phyloP scores from a whole-genome alignment of 169 alveolate genomes.

The Plasmodium cynomolgi region DNA sequence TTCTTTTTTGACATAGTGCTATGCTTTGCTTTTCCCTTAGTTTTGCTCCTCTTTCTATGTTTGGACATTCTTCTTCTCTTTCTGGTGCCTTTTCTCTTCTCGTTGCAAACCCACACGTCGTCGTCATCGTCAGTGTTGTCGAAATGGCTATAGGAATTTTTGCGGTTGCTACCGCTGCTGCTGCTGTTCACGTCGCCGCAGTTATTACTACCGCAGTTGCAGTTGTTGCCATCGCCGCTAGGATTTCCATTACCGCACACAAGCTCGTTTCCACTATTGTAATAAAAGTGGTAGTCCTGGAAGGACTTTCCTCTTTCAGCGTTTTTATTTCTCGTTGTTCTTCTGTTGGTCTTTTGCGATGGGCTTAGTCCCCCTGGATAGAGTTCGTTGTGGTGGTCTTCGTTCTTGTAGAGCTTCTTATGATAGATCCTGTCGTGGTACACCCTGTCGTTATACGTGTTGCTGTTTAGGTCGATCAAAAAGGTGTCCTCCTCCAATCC shows the following conservation, averaged over 20 bases:
- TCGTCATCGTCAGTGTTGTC: background rate
- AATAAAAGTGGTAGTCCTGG: background rate
- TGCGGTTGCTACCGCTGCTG: background rate
- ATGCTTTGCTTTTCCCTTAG: background rate
- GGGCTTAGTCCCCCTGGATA: background rate
- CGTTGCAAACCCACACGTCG: background rate
- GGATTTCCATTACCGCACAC: background rate
- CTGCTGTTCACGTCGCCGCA: background rate
- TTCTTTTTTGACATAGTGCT: background rate
- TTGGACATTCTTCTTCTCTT: background rate
- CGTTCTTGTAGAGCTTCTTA: background rate
- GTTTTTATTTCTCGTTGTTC: background rate
- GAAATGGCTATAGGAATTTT: background rate
- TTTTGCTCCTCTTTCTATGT: conserved; percentile 4
- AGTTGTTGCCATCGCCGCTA: background rate
- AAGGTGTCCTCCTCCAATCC: background rate
- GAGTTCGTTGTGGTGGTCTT: background rate
- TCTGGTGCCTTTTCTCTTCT: background rate
- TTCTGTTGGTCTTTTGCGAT: background rate
- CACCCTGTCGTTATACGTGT: background rate
- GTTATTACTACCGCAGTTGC: background rate
- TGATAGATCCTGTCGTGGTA: background rate
- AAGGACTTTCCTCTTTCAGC: background rate
- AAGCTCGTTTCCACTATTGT: background rate
- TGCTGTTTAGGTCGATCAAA: background rate